These are phyloP conservation scores for Byssoonygena ceratinophila DNA, from an alignment of 2,329 filamentous ascomycete species.

Conservation along the genomic window DNA sequence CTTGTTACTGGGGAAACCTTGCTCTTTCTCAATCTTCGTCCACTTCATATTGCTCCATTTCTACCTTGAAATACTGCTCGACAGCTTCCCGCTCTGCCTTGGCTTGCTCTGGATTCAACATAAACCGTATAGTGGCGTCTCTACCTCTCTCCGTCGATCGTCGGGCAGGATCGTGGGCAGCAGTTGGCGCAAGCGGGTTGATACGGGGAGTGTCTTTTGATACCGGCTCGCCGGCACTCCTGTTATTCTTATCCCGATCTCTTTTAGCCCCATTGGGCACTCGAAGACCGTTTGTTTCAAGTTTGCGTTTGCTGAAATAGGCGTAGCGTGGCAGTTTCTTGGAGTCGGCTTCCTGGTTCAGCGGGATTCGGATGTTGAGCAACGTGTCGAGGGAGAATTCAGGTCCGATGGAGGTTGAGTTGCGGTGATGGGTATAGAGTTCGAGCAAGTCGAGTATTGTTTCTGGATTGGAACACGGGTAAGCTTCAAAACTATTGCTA, in stretches of 20 bases:
- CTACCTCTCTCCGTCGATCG: slow-evolving; percentile 37
- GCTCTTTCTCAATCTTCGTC: slow-evolving; percentile 23
- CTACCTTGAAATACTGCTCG: slow-evolving; percentile 58
- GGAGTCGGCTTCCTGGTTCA: slow-evolving; percentile 70
- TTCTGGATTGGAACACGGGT: slow-evolving; percentile 47
- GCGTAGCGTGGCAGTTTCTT: slow-evolving; percentile 54
- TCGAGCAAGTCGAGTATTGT: slow-evolving; percentile 84
- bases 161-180: slow-evolving; percentile 37
- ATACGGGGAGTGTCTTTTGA: slow-evolving; percentile 24
- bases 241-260: slow-evolving; percentile 14
- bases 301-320: slow-evolving; percentile 36
- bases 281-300: slow-evolving; percentile 15
- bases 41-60: slow-evolving; percentile 57
- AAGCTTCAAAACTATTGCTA: not conserved
- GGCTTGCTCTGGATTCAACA: slow-evolving; percentile 70
- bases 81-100: slow-evolving; percentile 59
- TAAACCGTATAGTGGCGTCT: slow-evolving; percentile 76
- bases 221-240: slow-evolving; percentile 17
- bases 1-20: too few relatives aligned
- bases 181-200: slow-evolving; percentile 38
- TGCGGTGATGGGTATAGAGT: slow-evolving; percentile 75
- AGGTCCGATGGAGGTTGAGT: slow-evolving; percentile 61
- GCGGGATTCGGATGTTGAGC: slow-evolving; percentile 72
- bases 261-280: slow-evolving; percentile 18
- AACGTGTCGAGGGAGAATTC: slow-evolving; percentile 65